These are phyloP conservation scores for Teratosphaeria epicoccoides DNA, from an alignment of 2,329 filamentous ascomycete species.

Conservation along the genomic window DNA sequence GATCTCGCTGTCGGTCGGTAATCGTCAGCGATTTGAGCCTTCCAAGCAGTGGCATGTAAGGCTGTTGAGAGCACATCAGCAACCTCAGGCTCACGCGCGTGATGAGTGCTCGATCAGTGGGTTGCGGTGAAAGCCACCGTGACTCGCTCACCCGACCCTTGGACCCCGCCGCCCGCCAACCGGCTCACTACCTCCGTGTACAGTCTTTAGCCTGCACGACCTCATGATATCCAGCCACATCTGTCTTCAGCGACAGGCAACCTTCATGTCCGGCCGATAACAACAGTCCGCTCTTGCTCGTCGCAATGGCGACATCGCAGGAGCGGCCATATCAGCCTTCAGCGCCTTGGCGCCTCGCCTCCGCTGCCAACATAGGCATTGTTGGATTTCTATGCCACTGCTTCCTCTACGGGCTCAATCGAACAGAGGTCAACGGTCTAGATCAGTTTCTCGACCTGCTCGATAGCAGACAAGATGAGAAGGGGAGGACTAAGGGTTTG, in stretches of 20 bases:
- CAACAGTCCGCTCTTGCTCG: not conserved
- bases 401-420: constrained; percentile 67
- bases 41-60: not conserved
- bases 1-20: not conserved
- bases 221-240: no score
- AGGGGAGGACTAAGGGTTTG: constrained; percentile 60
- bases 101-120: no score
- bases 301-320: constrained; percentile 28
- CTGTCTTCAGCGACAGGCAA: not conserved
- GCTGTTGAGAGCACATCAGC: not conserved
- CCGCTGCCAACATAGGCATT: constrained; percentile 63
- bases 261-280: not conserved
- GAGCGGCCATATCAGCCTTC: constrained; percentile 44
- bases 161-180: no score
- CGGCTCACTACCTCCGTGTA: no score
- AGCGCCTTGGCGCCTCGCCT: constrained; percentile 60
- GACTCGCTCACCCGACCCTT: no score
- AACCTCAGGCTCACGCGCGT: no score
- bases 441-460: constrained; percentile 64
- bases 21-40: not conserved
- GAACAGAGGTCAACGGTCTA: constrained; percentile 65
- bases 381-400: constrained; percentile 59
- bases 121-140: no score
- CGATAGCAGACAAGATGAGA: constrained; percentile 58
- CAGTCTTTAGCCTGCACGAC: no score